phyloP scores from a whole-genome alignment of 78 protist species.

The Chrysochromulina parva region DNA sequence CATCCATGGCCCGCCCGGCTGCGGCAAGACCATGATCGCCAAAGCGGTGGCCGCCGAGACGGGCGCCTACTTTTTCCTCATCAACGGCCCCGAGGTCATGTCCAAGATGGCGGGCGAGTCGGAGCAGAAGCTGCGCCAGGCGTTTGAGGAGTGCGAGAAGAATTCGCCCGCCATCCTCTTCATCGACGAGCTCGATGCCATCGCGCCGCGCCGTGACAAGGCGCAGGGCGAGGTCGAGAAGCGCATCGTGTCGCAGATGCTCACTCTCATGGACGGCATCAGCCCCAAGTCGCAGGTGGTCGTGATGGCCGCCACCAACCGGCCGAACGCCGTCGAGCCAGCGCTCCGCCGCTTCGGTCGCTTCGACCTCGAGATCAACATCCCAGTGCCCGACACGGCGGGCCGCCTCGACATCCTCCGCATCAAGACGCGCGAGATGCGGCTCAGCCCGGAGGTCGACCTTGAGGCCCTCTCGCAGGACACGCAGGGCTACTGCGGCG shows the following conservation, averaged over 20 bases:
- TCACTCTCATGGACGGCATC: slow-evolving; percentile 99
- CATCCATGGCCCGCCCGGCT: slow-evolving; percentile 99
- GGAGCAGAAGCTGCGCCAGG: slow-evolving; percentile 96
- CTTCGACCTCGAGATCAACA: slow-evolving; percentile 99
- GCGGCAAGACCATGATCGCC: slow-evolving; percentile 99
- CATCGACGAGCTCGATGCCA: slow-evolving; percentile 99
- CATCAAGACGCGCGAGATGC: slow-evolving; percentile 97
- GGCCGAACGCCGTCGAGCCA: slow-evolving; percentile 98
- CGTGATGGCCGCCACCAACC: slow-evolving; percentile 99
- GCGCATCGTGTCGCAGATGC: slow-evolving; percentile 97
- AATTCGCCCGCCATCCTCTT: slow-evolving; percentile 97
- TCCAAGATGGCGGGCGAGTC: slow-evolving; percentile 97
- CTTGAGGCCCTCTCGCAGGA: slow-evolving; percentile 95
- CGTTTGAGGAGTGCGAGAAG: slow-evolving; percentile 99
- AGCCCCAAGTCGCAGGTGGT: slow-evolving; percentile 94
- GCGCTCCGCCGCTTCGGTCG: slow-evolving; percentile 99
- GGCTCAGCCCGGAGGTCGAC: slow-evolving; percentile 95
- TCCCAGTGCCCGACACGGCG: slow-evolving; percentile 96
- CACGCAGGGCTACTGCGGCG: slow-evolving; percentile 92
- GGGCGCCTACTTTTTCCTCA: slow-evolving; percentile 98
- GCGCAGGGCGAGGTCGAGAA: slow-evolving; percentile 99
- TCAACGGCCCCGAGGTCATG: slow-evolving; percentile 99
- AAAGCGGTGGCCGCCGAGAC: slow-evolving; percentile 99
- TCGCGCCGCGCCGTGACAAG: slow-evolving; percentile 99
- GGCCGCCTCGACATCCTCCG: slow-evolving; percentile 98